phyloP scores from a whole-genome alignment of 768 basidiomycete species.

The Xerocomus brunneocitrinus region DNA sequence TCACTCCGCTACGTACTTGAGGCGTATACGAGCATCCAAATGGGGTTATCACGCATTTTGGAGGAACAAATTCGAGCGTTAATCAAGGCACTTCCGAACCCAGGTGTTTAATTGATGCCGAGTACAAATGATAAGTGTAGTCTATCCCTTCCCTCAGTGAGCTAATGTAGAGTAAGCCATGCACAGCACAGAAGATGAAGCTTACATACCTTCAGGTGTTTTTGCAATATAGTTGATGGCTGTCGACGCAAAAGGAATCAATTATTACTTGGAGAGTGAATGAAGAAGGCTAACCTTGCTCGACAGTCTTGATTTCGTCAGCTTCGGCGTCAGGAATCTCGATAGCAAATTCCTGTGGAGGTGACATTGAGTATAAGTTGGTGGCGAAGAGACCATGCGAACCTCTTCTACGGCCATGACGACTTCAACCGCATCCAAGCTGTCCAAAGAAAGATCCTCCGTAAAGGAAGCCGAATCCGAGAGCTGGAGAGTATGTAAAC shows the following conservation, averaged over 20 bases:
- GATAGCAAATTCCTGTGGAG: constrained; percentile 82
- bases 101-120: constrained; percentile 16
- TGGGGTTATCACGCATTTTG: constrained; percentile 7
- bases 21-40: constrained; percentile 8
- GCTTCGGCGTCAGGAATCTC: constrained; percentile 98
- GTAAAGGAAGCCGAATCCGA: constrained; percentile 48
- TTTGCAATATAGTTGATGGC: constrained; percentile 95
- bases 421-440: constrained; percentile 94
- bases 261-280: background rate
- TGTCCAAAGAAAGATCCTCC: constrained; percentile 67
- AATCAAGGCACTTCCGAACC: background rate
- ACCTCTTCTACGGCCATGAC: constrained; percentile 99
- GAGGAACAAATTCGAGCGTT: background rate
- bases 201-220: constrained; percentile 73
- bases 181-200: constrained; percentile 5
- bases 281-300: constrained; percentile 62
- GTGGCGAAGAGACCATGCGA: constrained; percentile 5
- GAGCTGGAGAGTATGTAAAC: constrained; percentile 47
- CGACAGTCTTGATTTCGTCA: constrained; percentile 88
- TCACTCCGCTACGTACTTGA: background rate
- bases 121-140: constrained; percentile 16
- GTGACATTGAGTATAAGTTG: background rate
- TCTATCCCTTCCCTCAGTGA: constrained; percentile 34
- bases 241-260: constrained; percentile 29
- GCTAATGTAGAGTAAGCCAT: constrained; percentile 34